Conservation (phyloP, 2,329 filamentous ascomycete species). For the Penicillium brasilianum region DNA sequence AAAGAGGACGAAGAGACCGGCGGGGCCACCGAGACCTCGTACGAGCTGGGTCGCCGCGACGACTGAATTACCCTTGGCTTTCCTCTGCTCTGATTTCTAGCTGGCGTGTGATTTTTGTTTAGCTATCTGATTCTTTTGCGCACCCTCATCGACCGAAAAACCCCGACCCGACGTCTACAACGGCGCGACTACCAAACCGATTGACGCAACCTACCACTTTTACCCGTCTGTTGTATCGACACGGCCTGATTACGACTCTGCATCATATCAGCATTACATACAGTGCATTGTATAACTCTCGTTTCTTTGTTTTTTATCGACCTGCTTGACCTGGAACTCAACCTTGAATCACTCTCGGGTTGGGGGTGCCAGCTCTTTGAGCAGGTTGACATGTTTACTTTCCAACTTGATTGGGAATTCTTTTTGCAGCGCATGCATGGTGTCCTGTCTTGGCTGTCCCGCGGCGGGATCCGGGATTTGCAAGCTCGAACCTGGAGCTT, state of each 20-base stretch:
- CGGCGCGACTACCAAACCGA: background rate
- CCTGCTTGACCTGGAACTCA: conserved; percentile 16
- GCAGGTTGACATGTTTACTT: background rate
- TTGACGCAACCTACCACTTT: background rate
- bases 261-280: conserved; percentile 30
- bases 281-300: conserved; percentile 27
- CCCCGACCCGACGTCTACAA: background rate
- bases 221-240: conserved; percentile 27
- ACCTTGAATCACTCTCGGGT: conserved; percentile 4
- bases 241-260: conserved; percentile 35
- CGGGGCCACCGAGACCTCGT: conserved; percentile 42
- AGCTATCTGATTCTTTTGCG: background rate
- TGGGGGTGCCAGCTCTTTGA: background rate
- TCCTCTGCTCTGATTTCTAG: background rate
- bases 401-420: background rate
- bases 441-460: conserved; percentile 13
- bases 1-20: conserved; percentile 49
- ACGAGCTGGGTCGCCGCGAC: conserved; percentile 44
- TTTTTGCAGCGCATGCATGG: conserved; percentile 18
- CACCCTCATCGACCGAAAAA: background rate
- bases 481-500: conserved; percentile 29
- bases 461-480: conserved; percentile 32
- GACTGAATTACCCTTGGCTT: conserved; percentile 27
- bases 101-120: conserved; percentile 4
- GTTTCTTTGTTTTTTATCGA: conserved; percentile 16